A percentile compares a stretch with the other conserved stretches of the same genome.
These are phyloP conservation scores for Cytospora leucostoma DNA, from an alignment of 2,329 filamentous ascomycete genomes.

Conservation along the genomic window DNA sequence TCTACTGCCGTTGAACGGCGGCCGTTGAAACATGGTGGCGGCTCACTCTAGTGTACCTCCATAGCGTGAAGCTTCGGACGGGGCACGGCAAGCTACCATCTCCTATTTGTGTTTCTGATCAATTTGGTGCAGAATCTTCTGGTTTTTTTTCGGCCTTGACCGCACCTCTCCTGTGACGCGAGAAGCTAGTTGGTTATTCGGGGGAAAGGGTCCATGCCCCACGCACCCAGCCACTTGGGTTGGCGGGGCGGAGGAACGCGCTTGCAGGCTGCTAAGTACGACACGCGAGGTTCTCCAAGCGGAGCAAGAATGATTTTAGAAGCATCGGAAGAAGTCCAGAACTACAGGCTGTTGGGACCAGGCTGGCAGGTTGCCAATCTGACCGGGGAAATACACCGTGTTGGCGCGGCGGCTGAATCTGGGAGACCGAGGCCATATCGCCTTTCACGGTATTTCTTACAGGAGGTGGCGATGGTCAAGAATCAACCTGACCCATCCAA, in stretches of 20 bases:
- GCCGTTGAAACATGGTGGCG: conserved; percentile 6
- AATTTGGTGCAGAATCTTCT: background rate
- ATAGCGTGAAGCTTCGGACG: background rate
- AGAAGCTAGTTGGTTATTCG: background rate
- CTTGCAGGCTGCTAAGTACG: conserved; percentile 1
- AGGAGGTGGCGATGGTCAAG: background rate
- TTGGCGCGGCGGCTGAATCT: background rate
- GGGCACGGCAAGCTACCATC: background rate
- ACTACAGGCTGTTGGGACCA: background rate
- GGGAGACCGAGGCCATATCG: background rate
- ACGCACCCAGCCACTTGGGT: conserved; percentile 20
- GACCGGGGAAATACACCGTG: background rate
- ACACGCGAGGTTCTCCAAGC: conserved; percentile 14
- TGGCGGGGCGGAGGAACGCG: conserved; percentile 16
- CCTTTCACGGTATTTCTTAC: background rate
- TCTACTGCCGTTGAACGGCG: conserved; percentile 15
- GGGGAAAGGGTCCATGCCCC: conserved; percentile 4
- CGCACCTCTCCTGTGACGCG: background rate
- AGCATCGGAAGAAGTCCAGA: background rate
- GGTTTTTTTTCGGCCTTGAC: background rate
- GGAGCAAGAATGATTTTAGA: background rate
- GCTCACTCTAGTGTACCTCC: background rate
- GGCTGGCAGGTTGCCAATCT: background rate
- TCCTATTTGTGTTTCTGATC: background rate
- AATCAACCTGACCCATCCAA: background rate